Percentiles rank a stretch among this genome's conserved stretches.
phyloP scores from a whole-genome alignment of 257 asterid genomes.

The Plantago elongata region DNA sequence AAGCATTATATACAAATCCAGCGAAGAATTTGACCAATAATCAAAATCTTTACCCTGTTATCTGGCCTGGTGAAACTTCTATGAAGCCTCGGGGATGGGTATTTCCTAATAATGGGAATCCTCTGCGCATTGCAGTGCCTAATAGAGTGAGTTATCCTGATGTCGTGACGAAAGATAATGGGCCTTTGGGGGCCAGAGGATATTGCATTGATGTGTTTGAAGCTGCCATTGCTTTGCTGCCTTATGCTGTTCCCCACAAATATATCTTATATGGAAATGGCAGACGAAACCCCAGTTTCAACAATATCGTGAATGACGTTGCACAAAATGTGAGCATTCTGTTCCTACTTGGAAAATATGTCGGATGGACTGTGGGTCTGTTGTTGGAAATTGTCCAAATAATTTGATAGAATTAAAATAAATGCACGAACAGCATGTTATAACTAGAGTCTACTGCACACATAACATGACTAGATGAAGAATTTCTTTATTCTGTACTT shows the following conservation, averaged over 20 bases:
- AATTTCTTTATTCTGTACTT: too few species aligned
- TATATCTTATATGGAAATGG: conserved; percentile 70
- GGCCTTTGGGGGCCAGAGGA: conserved; percentile 60
- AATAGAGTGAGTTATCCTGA: conserved; percentile 47
- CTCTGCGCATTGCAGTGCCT: conserved; percentile 58
- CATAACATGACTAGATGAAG: too few species aligned
- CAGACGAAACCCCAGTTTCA: conserved; percentile 49
- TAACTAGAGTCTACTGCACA: too few species aligned
- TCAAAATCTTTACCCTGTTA: conserved; percentile 39
- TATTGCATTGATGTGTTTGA: conserved; percentile 72
- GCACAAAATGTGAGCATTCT: conserved; percentile 42
- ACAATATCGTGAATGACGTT: conserved; percentile 41
- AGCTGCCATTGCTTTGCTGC: conserved; percentile 62
- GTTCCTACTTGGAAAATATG: neutral
- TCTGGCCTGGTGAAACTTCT: conserved; percentile 74
- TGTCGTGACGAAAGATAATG: conserved; percentile 52
- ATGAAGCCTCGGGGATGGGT: conserved; percentile 72
- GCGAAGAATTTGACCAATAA: conserved; percentile 33
- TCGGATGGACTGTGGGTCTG: too few species aligned
- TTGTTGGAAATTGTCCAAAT: neutral
- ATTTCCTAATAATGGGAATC: conserved; percentile 64
- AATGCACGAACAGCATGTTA: too few species aligned
- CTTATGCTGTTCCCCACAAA: conserved; percentile 61
- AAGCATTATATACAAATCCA: conserved; percentile 33
- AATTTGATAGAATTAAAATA: neutral